These are phyloP conservation scores for Leptoxyphium fumago DNA, from an alignment of 2,329 filamentous ascomycete species.

Conservation along the genomic window DNA sequence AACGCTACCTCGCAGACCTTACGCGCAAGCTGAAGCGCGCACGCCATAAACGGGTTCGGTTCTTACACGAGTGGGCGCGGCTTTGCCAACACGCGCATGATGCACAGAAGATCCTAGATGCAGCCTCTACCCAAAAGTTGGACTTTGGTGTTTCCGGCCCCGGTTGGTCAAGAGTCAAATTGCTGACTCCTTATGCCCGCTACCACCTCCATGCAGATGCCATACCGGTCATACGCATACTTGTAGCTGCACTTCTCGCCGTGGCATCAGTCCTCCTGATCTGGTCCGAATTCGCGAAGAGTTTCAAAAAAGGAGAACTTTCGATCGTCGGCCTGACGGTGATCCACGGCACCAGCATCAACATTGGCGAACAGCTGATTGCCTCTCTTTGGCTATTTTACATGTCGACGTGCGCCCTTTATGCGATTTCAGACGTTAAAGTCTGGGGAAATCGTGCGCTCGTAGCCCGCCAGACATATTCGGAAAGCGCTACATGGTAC, in stretches of 20 bases:
- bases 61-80: conserved; percentile 71
- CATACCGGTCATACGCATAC: conserved; percentile 52
- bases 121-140: conserved; percentile 63
- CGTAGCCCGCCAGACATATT: conserved; percentile 78
- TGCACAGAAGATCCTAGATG: conserved; percentile 71
- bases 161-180: conserved; percentile 38
- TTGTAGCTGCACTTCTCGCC: conserved; percentile 52
- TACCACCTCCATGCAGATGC: conserved; percentile 63
- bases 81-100: conserved; percentile 60
- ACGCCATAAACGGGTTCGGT: conserved; percentile 68
- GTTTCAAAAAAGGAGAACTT: conserved; percentile 53
- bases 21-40: conserved; percentile 70
- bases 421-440: conserved; percentile 79
- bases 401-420: conserved; percentile 84
- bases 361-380: conserved; percentile 72
- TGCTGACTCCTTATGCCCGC: conserved; percentile 69
- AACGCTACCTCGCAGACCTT: conserved; percentile 81
- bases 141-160: conserved; percentile 47
- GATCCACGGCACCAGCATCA: conserved; percentile 66
- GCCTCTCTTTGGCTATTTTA: conserved; percentile 84
- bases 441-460: conserved; percentile 95
- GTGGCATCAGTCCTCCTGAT: conserved; percentile 69
- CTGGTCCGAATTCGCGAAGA: conserved; percentile 87
- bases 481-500: conserved; percentile 93
- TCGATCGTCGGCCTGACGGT: conserved; percentile 56